Conservation (phyloP, 306 rosid species). For the Medicago arabica region DNA sequence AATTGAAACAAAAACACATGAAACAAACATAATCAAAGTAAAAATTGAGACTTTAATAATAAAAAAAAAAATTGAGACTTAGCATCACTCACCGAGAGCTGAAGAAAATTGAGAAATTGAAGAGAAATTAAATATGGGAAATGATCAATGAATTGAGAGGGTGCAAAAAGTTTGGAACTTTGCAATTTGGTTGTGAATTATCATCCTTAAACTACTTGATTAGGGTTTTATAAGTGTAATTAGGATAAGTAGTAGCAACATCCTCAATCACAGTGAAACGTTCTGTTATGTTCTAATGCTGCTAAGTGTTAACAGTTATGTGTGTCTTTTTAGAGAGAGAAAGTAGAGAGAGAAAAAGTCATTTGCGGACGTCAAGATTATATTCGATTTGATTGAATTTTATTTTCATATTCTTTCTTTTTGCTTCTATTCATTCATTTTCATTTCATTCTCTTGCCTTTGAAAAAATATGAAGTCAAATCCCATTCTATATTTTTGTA, state of each 20-base stretch:
- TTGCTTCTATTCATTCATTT: constrained; percentile 35
- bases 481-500: constrained; percentile 8
- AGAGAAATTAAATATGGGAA: constrained; percentile 32
- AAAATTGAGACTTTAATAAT: background rate
- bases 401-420: constrained; percentile 59
- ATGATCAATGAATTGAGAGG: constrained; percentile 39
- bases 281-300: constrained; percentile 43
- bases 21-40: constrained; percentile 40
- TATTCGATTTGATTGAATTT: constrained; percentile 89
- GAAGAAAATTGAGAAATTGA: constrained; percentile 50
- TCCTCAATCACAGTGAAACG: constrained; percentile 35
- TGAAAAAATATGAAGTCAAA: constrained; percentile 66
- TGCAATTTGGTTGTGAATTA: constrained; percentile 26
- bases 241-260: background rate
- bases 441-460: constrained; percentile 31
- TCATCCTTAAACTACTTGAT: background rate
- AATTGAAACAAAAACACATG: constrained; percentile 37
- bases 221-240: constrained; percentile 62
- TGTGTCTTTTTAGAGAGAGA: constrained; percentile 58
- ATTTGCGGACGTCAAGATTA: constrained; percentile 95
- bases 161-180: constrained; percentile 42
- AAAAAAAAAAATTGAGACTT: constrained; percentile 17
- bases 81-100: constrained; percentile 48
- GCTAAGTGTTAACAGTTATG: constrained; percentile 42
- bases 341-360: constrained; percentile 44